Base-by-base conservation (phyloP, 805 yeast species). In the Metschnikowia continentalis region DNA sequence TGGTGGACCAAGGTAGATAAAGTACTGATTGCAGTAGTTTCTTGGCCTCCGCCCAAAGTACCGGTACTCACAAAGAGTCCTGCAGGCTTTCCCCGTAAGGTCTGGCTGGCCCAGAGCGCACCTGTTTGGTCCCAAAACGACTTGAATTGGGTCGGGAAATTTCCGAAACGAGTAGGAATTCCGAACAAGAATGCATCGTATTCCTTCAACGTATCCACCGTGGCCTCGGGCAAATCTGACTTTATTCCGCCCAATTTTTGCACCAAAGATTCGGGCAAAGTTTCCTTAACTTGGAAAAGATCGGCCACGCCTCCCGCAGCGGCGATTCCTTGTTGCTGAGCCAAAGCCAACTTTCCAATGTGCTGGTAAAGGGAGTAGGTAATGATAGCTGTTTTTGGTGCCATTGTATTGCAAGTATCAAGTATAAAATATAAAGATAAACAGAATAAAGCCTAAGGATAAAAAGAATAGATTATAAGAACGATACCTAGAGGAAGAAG, bases 341-440 rank as follows among this genome's bases (percentile, higher is more conserved):
- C 77, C 66, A 80, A 78, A 42, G 96, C 94, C 62, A 90, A 63
- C 33, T 74, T 67, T 54, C 79, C 79, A 57, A 88, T 72, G 70
- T 90, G 97, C 54, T 89, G 90, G 72, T 86, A 89, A 40, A 83
- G 74, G 23, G 96, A 84, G 77, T 89, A 90, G 50, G 69, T 70
- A 60, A 73, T 67, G 47, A 73, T 71, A 47, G 78, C 78, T 52
- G 71, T 65, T 60, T 63, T 70, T 49, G 68, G 72, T 46, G 72
- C 71, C 69, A 66, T 65, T 58, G 41, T 60, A 11, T 37, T 26
- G 30, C 41, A 13, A 22, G 15, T 11, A 20, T 37, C 19, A 8
- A 26, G 30, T 8, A 26, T 8, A 26, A 5, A 8, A 26, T 26
- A 26, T 26, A 26, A 8, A 26, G 30, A 26, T 26, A 26, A 26